Base-by-base conservation (phyloP, 257 asterid species). In the Buddleja alternifolia region DNA sequence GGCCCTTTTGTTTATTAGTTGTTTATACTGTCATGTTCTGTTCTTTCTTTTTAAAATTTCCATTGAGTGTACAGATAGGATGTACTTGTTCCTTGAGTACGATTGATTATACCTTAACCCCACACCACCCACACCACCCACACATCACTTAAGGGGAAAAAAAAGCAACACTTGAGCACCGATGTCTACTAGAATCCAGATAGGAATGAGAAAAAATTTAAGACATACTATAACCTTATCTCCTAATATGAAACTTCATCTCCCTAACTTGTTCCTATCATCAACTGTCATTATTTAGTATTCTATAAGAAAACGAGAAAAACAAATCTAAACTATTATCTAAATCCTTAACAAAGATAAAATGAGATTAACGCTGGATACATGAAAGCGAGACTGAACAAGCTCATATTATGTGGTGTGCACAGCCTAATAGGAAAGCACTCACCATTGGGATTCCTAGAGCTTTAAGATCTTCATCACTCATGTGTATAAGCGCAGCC, bases 381-480 rank as follows among this genome's bases (percentile, higher is more conserved):
- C 15, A 41, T 40, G 54, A 41, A 40, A 54, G 21, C 9, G 29
- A 25, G 24, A 23, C n/a, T n/a, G n/a, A n/a, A n/a, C n/a, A n/a
- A n/a, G n/a, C 54, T 40, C 15, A 63, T 10, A 76, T 32, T 17
- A 21, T 9, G 34, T 29, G 34, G n/a, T n/a, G 6, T 46, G 25
- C 3, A 41, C 59, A 67, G 46, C 25, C 66, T 15, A 51, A 37
- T 25, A 46, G n/a, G 55, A 36, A 10, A 77, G 60, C 42, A 71
- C 80, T 77, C 66, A 94, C 99, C 99, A 94, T 94, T 54, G 99
- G 99, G 68, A 94, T 88, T 79, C 98, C 98, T 86, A 94, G 66
- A 63, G 96, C 97, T 84, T 91, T 94, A 51, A 94, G 97, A 83
- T 94, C 99, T 45, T 94, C 99, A 75, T 91, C 99, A 19, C 86